Conservation (phyloP, 768 basidiomycete genomes). For the Pleurotus sapidus region DNA sequence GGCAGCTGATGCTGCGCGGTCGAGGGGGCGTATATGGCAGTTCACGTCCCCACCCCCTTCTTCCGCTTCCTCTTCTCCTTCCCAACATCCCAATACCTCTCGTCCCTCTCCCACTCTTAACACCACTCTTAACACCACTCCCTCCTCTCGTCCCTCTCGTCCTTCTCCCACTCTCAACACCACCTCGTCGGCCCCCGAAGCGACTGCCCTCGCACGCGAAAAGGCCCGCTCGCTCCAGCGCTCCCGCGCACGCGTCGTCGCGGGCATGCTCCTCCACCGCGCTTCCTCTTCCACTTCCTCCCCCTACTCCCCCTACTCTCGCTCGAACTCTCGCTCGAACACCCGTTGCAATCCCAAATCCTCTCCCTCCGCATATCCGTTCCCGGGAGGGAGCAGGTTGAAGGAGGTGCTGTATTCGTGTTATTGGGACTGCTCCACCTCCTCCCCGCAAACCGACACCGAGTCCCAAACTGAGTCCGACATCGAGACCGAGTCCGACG, state of each 20-base stretch:
- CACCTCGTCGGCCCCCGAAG: too few relatives aligned
- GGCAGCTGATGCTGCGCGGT: too few relatives aligned
- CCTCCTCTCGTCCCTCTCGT: not conserved
- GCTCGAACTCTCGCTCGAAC: too few relatives aligned
- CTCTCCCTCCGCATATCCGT: too few relatives aligned
- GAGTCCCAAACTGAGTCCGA: not conserved
- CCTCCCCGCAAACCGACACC: too few relatives aligned
- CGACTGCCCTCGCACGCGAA: too few relatives aligned
- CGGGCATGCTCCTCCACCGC: slow-evolving; percentile 4
- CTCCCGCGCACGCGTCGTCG: not conserved
- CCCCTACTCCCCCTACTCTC: not conserved
- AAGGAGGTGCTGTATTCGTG: not conserved
- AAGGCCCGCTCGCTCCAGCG: not conserved
- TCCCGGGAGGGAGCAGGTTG: too few relatives aligned
- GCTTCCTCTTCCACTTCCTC: not conserved
- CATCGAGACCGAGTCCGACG: not conserved
- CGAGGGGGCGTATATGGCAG: not conserved
- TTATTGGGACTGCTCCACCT: not conserved
- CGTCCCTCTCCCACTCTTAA: not conserved
- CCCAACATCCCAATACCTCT: not conserved
- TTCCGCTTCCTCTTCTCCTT: not conserved
- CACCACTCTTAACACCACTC: not conserved
- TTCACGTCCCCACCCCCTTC: not conserved
- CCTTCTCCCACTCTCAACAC: not conserved
- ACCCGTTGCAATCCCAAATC: too few relatives aligned